Percentiles rank a stretch among this genome's conserved stretches.
phyloP scores from a whole-genome alignment of 306 rosid species.

The Styphnolobium japonicum region DNA sequence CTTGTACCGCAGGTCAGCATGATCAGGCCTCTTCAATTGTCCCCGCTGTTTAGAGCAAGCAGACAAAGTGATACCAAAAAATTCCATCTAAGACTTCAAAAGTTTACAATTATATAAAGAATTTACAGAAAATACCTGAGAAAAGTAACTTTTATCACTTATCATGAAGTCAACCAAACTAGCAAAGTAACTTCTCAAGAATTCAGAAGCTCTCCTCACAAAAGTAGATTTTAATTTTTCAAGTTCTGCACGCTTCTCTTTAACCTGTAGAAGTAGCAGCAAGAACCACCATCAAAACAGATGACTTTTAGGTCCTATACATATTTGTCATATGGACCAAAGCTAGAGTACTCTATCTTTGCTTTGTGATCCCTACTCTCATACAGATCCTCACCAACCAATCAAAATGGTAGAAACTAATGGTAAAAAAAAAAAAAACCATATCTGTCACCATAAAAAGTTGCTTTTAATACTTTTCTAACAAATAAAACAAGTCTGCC shows the following conservation, averaged over 20 bases:
- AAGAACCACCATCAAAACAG: slow-evolving; percentile 28
- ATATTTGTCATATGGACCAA: neutral
- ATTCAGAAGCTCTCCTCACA: slow-evolving; percentile 97
- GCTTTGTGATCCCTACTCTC: slow-evolving; percentile 4
- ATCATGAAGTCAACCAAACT: slow-evolving; percentile 99
- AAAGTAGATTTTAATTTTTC: slow-evolving; percentile 87
- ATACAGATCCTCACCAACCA: neutral
- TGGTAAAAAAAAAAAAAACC: slow-evolving; percentile 18
- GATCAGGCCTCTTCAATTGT: slow-evolving; percentile 99
- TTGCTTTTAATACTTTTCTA: neutral
- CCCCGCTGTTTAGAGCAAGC: slow-evolving; percentile 68
- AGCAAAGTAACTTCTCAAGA: slow-evolving; percentile 89
- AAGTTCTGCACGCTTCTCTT: slow-evolving; percentile 91
- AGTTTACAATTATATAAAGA: slow-evolving; percentile 6
- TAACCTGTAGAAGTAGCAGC: slow-evolving; percentile 61
- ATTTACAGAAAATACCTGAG: slow-evolving; percentile 65
- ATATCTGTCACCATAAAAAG: neutral
- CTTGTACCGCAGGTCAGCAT: slow-evolving; percentile 96
- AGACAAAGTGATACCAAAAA: slow-evolving; percentile 22
- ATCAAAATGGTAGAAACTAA: slow-evolving; percentile 16
- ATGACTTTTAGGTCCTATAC: neutral
- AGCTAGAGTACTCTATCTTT: neutral
- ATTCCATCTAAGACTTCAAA: slow-evolving; percentile 1
- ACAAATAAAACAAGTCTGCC: neutral
- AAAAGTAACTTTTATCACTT: slow-evolving; percentile 94